Evolutionary conservation across 2,329 filamentous ascomycete genomes (phyloP), one percentile per base, ranked within the genome.

Genomic region (Huntiella savannae): DNA sequence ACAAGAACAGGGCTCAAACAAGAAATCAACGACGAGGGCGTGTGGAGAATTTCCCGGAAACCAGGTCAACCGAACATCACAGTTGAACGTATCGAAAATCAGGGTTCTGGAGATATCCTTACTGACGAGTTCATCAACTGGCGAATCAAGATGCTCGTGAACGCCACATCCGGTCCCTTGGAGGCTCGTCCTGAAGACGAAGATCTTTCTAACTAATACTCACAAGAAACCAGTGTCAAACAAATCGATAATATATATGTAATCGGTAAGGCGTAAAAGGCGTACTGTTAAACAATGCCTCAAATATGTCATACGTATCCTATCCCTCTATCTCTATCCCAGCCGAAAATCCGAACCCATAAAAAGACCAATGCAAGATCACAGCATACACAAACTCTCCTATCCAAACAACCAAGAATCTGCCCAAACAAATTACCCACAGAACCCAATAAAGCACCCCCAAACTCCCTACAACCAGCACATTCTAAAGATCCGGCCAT

Each of bases 91-190:
- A 63, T 86, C 4, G 75, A 83, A 54, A 80, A 85, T 52, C 73
- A 72, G 1, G 84, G 84, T 0, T 76, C 82, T 52, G 85, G 84
- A 0, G 68, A 72, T 17, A 84, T 94, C 42, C 63, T 94, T 36
- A 82, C 80, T 2, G 71, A 78, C 16, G 74, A 82, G 11, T 94
- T 94, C 57, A 70, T 82, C 55, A 71, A 78, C 51, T 93, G 84
- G 81, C 65, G 73, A 43, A 75, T 74, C 52, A 74, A 74, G 28
- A 33, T 50, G 37, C 22, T 13, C 10, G 49, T 45, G 33, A 49
- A 49, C 15, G 34, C 43, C 8, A 49, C 43, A 3, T 35, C 38
- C 16, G 44, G 44, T 3, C 44, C 48, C n/a, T 16, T 43, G 4
- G 12, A 13, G 12, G 11, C 12, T 15, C 17, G 7, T n/a, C n/a